Conservation (phyloP, 73 alveolate genomes). For the Breviolum minutum region DNA sequence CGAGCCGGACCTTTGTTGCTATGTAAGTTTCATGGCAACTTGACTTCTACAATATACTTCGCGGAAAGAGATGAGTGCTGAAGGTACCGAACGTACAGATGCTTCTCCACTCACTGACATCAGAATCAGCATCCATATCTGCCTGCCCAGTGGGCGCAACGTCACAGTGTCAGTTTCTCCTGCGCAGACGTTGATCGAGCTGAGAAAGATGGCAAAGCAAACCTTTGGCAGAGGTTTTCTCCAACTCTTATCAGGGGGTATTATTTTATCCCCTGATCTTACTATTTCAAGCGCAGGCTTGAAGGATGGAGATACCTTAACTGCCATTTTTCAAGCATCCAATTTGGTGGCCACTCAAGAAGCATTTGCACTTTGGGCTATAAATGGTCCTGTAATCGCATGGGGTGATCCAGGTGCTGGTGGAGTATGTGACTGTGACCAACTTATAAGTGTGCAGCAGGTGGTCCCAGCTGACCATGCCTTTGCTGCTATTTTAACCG, state of each 20-base stretch:
- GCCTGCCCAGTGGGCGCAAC: not conserved
- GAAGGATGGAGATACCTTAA: not conserved
- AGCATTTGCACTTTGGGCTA: not conserved
- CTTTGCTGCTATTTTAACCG: not conserved
- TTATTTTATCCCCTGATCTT: not conserved
- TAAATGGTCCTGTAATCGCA: not conserved
- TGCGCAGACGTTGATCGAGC: not conserved
- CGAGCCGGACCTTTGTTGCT: no score
- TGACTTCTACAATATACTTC: no score
- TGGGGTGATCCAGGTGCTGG: not conserved
- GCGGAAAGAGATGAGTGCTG: no score
- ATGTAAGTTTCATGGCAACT: no score
- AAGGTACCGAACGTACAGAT: no score
- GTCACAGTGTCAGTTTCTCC: conserved; percentile 3
- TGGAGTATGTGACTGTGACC: not conserved
- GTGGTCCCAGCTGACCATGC: not conserved
- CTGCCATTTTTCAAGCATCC: not conserved
- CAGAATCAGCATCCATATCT: not conserved
- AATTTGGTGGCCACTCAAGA: not conserved
- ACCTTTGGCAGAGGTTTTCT: not conserved
- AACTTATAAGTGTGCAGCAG: not conserved
- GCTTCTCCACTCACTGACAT: no score
- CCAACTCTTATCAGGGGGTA: not conserved
- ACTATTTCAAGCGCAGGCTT: not conserved
- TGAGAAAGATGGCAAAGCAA: not conserved